Percentiles rank a stretch among this genome's conserved stretches.
Evolutionary conservation across 73 alveolate species (phyloP).

Genomic region (Strombidium stylifer): DNA sequence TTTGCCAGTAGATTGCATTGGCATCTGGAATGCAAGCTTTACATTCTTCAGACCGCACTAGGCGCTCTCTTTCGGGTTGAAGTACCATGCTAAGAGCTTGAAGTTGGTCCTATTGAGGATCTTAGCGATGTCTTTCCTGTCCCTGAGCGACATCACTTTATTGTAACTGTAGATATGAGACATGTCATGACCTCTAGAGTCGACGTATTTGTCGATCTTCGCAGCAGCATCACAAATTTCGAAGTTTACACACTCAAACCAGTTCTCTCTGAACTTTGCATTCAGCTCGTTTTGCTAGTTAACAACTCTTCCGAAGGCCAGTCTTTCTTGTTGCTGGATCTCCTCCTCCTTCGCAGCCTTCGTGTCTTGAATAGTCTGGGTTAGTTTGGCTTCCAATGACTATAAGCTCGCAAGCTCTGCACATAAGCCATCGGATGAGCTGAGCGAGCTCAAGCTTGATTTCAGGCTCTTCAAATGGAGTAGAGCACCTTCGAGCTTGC

Average conservation of each 20-base stretch:
- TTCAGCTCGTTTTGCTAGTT: conserved; percentile 3
- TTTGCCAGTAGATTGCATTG: conserved; percentile 86
- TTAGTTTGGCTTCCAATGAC: too few relatives aligned
- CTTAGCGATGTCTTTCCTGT: conserved; percentile 72
- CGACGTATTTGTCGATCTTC: conserved; percentile 3
- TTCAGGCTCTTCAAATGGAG: too few relatives aligned
- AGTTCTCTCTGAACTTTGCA: conserved; percentile 25
- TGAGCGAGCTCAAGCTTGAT: too few relatives aligned
- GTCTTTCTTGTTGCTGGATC: not conserved
- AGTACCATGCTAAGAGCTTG: conserved; percentile 84
- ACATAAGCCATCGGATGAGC: too few relatives aligned
- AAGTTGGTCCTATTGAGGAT: conserved; percentile 79
- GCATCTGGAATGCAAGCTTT: conserved; percentile 59
- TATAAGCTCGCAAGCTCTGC: too few relatives aligned
- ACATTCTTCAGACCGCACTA: conserved; percentile 71
- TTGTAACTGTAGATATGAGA: conserved; percentile 86
- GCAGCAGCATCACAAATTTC: conserved; percentile 55
- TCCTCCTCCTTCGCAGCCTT: conserved; percentile 54
- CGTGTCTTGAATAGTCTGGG: conserved; percentile 55
- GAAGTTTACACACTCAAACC: conserved; percentile 39
- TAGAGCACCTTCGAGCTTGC: too few relatives aligned
- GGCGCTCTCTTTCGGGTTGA: conserved; percentile 69
- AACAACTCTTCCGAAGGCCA: not conserved
- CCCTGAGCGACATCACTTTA: conserved; percentile 84
- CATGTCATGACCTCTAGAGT: conserved; percentile 26